Evolutionary conservation across 1,284 basidiomycete genomes (phyloP).

Genomic region (Trichosporon faecale): DNA sequence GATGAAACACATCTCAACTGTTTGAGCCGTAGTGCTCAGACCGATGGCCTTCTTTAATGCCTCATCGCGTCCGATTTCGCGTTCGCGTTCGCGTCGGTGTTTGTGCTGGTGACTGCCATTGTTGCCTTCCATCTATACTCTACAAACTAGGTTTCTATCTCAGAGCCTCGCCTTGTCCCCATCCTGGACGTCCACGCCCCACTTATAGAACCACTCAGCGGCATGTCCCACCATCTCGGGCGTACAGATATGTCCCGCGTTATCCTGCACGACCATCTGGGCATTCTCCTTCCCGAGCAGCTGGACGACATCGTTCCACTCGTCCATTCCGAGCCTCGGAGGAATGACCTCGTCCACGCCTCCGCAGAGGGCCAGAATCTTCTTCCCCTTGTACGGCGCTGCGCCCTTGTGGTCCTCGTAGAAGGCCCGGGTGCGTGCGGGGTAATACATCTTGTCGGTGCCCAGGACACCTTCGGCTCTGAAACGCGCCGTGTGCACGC

Average conservation of each 20-base stretch:
- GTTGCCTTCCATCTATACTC: neutral
- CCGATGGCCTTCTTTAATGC: neutral
- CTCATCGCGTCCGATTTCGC: too few relatives aligned
- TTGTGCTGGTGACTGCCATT: neutral
- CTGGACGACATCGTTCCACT: neutral
- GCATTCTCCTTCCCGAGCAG: neutral
- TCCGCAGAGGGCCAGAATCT: constrained; percentile 65
- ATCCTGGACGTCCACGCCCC: neutral
- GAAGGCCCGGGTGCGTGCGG: constrained; percentile 4
- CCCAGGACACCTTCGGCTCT: constrained; percentile 8
- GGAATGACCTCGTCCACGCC: constrained; percentile 49
- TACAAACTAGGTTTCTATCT: neutral
- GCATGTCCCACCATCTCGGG: constrained; percentile 47
- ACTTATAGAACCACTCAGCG: constrained; percentile 45
- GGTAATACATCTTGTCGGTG: constrained; percentile 16
- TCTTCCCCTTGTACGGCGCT: constrained; percentile 61
- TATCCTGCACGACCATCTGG: constrained; percentile 15
- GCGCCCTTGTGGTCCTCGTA: constrained; percentile 13
- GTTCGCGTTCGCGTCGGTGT: neutral
- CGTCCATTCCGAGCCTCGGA: neutral
- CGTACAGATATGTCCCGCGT: constrained; percentile 26
- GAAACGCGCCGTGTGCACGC: constrained; percentile 19
- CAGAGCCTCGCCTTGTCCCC: constrained; percentile 2
- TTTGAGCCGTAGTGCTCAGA: neutral
- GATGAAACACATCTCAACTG: neutral